phyloP scores from a whole-genome alignment of 257 asterid species.

The Lithospermum erythrorhizon region DNA sequence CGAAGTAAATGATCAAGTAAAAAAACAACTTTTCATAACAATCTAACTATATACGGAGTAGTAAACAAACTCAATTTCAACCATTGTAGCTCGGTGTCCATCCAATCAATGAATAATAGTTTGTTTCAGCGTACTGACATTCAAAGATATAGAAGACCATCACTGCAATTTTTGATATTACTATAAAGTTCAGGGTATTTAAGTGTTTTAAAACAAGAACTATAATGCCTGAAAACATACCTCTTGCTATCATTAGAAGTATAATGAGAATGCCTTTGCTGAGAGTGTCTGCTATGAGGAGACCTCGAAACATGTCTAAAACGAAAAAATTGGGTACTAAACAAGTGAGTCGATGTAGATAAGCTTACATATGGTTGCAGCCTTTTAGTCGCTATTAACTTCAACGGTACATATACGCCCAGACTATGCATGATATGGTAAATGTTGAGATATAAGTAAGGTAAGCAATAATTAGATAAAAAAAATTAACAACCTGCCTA shows the following conservation, averaged over 20 bases:
- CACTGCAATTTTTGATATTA: no score
- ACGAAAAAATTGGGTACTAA: slow-evolving; percentile 73
- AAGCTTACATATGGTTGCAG: slow-evolving; percentile 24
- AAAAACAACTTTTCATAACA: no score
- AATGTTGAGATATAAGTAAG: no score
- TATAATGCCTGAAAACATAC: slow-evolving; percentile 35
- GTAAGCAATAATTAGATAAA: no score
- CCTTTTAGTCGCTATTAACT: slow-evolving; percentile 23
- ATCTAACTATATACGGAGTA: no score
- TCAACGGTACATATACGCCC: neutral
- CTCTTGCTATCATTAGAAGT: slow-evolving; percentile 84
- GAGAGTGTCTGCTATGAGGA: slow-evolving; percentile 98
- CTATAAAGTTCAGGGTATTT: slow-evolving; percentile 17
- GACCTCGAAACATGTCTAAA: slow-evolving; percentile 94
- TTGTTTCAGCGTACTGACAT: no score
- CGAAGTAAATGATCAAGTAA: no score
- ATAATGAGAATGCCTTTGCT: slow-evolving; percentile 93
- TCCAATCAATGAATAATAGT: neutral
- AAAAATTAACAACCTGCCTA: neutral
- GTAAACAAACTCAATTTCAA: neutral
- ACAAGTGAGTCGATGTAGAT: slow-evolving; percentile 39
- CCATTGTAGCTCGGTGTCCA: neutral
- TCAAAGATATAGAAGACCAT: no score
- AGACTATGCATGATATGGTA: neutral
- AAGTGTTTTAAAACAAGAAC: slow-evolving; percentile 14